Evolutionary conservation across 306 rosid genomes (phyloP).

Genomic region (Malus sylvestris): DNA sequence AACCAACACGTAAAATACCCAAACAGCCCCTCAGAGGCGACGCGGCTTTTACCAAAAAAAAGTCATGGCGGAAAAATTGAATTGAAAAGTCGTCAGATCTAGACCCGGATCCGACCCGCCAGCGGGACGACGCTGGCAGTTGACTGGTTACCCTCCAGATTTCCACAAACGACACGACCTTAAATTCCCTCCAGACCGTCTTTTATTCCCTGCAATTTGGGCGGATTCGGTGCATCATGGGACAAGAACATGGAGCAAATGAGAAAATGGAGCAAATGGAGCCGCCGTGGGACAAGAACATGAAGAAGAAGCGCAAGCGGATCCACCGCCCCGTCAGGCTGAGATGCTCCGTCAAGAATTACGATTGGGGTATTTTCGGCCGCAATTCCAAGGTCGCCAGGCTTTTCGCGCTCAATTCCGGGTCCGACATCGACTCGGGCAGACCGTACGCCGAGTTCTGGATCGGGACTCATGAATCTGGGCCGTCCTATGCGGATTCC

Average conservation of each 20-base stretch:
- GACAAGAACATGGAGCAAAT: constrained; percentile 13
- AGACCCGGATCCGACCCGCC: neutral
- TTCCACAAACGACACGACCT: constrained; percentile 6
- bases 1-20: neutral
- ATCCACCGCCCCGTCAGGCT: constrained; percentile 1
- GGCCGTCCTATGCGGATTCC: constrained; percentile 14
- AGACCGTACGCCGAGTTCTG: constrained; percentile 34
- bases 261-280: constrained; percentile 15
- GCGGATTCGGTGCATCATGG: neutral
- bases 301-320: constrained; percentile 23
- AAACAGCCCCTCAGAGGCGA: neutral
- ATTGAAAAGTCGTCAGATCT: neutral
- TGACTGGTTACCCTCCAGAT: constrained; percentile 1
- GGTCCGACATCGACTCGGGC: constrained; percentile 16
- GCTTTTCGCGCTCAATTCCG: constrained; percentile 34
- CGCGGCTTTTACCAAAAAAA: neutral
- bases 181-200: neutral
- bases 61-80: neutral
- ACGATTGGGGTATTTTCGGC: constrained; percentile 33
- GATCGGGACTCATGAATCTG: constrained; percentile 41
- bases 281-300: constrained; percentile 7
- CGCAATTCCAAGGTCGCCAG: constrained; percentile 27
- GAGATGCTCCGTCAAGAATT: constrained; percentile 32
- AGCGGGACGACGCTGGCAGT: constrained; percentile 1
- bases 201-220: neutral